These are phyloP conservation scores for Dryas integrifolia DNA, from an alignment of 331 rosid genomes.

Conservation along the genomic window DNA sequence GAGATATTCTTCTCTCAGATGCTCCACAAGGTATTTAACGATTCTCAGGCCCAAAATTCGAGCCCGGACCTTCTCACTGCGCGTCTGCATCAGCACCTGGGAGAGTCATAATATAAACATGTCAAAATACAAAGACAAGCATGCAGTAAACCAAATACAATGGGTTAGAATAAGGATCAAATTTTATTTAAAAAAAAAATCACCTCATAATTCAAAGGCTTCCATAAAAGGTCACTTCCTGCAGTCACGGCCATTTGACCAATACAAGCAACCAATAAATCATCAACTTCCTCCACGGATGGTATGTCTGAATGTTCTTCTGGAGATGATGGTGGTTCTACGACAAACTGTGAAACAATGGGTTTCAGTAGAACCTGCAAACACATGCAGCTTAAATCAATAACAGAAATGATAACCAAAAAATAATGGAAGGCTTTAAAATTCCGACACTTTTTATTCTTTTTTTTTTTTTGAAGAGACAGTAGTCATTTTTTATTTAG, in stretches of 20 bases:
- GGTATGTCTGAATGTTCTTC: slow-evolving; percentile 53
- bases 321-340: slow-evolving; percentile 68
- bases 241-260: slow-evolving; percentile 97
- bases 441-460: not conserved
- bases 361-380: slow-evolving; percentile 79
- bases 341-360: slow-evolving; percentile 64
- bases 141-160: too few species aligned
- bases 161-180: not conserved
- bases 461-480: too few species aligned
- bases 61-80: slow-evolving; percentile 65
- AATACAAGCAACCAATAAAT: slow-evolving; percentile 66
- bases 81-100: slow-evolving; percentile 89
- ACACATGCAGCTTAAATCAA: slow-evolving; percentile 16
- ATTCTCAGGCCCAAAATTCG: slow-evolving; percentile 69
- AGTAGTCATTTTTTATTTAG: not conserved
- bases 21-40: slow-evolving; percentile 64
- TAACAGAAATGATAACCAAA: not conserved
- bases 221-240: slow-evolving; percentile 83
- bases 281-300: slow-evolving; percentile 69
- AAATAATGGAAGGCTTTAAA: not conserved
- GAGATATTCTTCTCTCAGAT: slow-evolving; percentile 83
- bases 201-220: slow-evolving; percentile 85
- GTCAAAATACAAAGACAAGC: not conserved
- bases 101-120: slow-evolving; percentile 9
- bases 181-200: slow-evolving; percentile 5